Evolutionary conservation across 108 stramenopile species (phyloP).

Genomic region (Cyclotella kingstonii): DNA sequence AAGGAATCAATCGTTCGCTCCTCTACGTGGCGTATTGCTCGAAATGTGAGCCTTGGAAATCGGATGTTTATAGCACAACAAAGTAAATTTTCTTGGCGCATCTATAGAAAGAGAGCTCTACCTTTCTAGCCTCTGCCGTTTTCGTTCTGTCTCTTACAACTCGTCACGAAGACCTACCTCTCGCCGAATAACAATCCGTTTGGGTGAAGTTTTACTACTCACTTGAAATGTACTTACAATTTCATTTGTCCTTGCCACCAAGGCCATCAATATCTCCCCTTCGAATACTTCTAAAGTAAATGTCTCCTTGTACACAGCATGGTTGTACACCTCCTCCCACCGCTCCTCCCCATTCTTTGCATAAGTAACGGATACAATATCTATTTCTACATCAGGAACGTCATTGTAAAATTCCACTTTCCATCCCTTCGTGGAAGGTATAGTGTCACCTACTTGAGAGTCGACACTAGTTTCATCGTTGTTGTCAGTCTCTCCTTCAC

Average conservation of each 20-base stretch:
- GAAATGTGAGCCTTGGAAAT: too few relatives aligned
- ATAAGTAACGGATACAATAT: background rate
- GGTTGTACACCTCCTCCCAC: slow-evolving; percentile 1
- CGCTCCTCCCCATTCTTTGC: background rate
- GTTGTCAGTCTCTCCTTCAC: too few relatives aligned
- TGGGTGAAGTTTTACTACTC: background rate
- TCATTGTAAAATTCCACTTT: slow-evolving; percentile 5
- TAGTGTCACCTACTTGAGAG: background rate
- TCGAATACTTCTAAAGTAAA: background rate
- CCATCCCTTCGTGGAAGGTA: background rate
- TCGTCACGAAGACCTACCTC: slow-evolving; percentile 4
- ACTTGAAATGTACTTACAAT: background rate
- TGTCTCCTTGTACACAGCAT: background rate
- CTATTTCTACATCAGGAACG: slow-evolving; percentile 3
- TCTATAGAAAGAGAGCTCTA: too few relatives aligned
- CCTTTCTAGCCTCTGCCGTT: too few relatives aligned
- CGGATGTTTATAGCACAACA: too few relatives aligned
- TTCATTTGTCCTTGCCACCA: background rate
- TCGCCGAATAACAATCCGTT: background rate
- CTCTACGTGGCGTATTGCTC: too few relatives aligned
- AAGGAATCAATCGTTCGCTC: too few relatives aligned
- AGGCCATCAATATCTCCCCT: background rate
- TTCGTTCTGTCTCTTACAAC: too few relatives aligned
- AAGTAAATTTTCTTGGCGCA: too few relatives aligned
- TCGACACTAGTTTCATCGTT: too few relatives aligned